Base-by-base conservation (phyloP, 495 filamentous ascomycete species). In the Schizothecium vesticola region DNA sequence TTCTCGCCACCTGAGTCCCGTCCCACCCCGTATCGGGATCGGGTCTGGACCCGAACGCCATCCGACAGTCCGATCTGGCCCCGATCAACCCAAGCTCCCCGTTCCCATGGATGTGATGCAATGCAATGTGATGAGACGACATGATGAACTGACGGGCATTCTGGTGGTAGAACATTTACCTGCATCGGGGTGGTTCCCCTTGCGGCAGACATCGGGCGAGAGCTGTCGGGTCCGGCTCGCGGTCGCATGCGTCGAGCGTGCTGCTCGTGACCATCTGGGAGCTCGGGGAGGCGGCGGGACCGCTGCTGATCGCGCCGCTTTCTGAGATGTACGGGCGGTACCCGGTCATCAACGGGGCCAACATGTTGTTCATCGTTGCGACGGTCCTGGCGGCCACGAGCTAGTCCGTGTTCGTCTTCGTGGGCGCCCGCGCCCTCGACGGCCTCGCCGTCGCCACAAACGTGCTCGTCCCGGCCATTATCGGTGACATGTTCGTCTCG, bases 191-290 rank as follows among this genome's bases (percentile, higher is more conserved):
- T 86, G 13, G 84, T 87, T n/a, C 85, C 85, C 1, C 74, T 87
- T 26, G 85, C 85, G 2, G 74, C 73, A 59, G 71, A 71, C 22
- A 86, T 88, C 66, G 80, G 84, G 29, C 68, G 73, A 13, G 84
- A 86, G 70, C 79, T 87, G 7, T 72, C 80, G 59, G 56, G 65
- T 7, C 71, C 73, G 25, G 74, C 62, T 71, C n/a, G n/a, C n/a
- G 78, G 3, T 73, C 75, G 70, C 81, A 80, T 59, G 80, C 81
- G 0, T 76, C 83, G 56, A 80, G 76, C 69, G 81, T 85, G 29
- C 75, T 87, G n/a, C 80, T 88, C 51, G 85, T 88, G n/a, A 87
- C 85, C 10, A 85, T 88, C 74, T 86, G 83, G 83, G 83, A 85
- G 65, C 78, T 85, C 3, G 83, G 83, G 64, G 83, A 85, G 67